These are phyloP conservation scores for Fusarium pseudonygamai DNA, from an alignment of 2,329 filamentous ascomycete genomes.

Conservation along the genomic window DNA sequence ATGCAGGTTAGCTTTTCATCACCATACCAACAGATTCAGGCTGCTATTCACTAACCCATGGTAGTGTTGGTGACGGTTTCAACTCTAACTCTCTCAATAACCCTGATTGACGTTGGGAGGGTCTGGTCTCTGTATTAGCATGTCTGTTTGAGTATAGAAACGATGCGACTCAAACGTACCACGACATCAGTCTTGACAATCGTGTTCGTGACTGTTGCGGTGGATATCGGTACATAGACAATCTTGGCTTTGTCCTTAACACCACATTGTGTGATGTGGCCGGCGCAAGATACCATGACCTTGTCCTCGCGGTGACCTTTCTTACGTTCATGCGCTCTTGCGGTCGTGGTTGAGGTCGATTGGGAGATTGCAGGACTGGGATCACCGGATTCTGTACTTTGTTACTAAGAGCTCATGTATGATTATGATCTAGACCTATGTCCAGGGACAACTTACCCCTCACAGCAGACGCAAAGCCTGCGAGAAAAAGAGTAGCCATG, in stretches of 20 bases:
- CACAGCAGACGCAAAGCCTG: background rate
- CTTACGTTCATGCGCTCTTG: background rate
- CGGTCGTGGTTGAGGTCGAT: background rate
- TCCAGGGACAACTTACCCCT: background rate
- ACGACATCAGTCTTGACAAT: background rate
- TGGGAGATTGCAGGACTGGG: background rate
- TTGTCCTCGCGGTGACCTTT: fast-evolving
- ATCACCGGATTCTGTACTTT: background rate
- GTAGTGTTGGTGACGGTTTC: fast-evolving
- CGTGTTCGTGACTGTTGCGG: fast-evolving
- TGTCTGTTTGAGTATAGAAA: background rate
- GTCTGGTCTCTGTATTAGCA: background rate
- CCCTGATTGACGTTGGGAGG: background rate
- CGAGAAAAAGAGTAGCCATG: background rate
- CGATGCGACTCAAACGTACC: background rate
- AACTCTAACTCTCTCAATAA: fast-evolving
- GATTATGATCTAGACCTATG: fast-evolving
- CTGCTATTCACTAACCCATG: fast-evolving
- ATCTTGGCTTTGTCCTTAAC: background rate
- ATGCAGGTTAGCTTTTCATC: background rate
- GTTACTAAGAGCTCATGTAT: fast-evolving
- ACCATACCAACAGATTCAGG: fast-evolving
- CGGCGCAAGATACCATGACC: background rate
- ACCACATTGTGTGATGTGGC: background rate
- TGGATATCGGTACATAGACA: fast-evolving